phyloP scores from a whole-genome alignment of 257 asterid genomes.

The Nicotiana noctiflora region DNA sequence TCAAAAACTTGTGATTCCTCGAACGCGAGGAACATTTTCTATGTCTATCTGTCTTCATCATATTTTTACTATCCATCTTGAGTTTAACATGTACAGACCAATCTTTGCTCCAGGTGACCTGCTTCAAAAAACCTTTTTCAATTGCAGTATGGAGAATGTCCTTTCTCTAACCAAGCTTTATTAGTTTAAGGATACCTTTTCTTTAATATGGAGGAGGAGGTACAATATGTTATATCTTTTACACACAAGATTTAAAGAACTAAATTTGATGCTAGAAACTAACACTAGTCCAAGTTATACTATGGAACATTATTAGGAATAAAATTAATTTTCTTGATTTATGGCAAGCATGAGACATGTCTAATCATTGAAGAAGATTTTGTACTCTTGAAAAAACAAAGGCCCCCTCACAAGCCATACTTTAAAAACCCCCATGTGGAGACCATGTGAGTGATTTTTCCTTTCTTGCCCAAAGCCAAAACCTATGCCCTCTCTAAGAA shows the following conservation, averaged over 20 bases:
- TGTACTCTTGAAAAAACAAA: constrained; percentile 24
- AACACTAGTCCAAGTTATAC: neutral
- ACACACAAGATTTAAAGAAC: neutral
- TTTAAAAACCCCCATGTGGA: constrained; percentile 52
- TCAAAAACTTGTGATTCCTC: too few relatives aligned
- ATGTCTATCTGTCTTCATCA: too few relatives aligned
- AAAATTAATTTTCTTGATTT: neutral
- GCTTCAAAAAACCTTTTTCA: neutral
- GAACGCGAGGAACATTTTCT: too few relatives aligned
- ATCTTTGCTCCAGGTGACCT: neutral
- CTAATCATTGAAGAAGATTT: constrained; percentile 14
- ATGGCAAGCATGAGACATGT: neutral
- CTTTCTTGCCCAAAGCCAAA: constrained; percentile 36
- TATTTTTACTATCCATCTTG: neutral
- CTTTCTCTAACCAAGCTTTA: too few relatives aligned
- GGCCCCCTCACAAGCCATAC: constrained; percentile 17
- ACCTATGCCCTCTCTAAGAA: constrained; percentile 25
- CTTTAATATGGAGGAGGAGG: too few relatives aligned
- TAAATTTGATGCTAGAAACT: neutral
- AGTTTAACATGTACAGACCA: neutral
- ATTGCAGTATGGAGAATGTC: neutral
- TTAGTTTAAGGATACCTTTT: too few relatives aligned
- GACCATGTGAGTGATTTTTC: constrained; percentile 49
- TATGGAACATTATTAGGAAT: neutral
- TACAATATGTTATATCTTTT: neutral